Percentiles rank a stretch among this genome's conserved stretches.
Evolutionary conservation across 805 yeast genomes (phyloP).

Genomic region (Wickerhamiella cacticola): DNA sequence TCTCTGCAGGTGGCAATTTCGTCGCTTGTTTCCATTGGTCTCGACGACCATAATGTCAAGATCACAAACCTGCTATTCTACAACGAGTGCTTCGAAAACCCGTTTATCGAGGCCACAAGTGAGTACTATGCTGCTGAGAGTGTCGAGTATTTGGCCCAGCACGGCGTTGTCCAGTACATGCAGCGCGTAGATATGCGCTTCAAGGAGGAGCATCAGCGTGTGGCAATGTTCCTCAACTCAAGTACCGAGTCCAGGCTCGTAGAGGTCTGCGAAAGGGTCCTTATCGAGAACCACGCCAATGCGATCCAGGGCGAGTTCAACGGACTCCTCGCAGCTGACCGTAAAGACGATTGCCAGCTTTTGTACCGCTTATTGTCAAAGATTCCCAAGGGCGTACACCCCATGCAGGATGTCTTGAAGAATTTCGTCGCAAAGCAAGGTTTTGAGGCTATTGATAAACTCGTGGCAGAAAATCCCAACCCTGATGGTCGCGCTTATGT

Average conservation of each 20-base stretch:
- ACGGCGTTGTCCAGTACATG: constrained; percentile 85
- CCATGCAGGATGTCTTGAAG: constrained; percentile 62
- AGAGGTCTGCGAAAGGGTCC: constrained; percentile 59
- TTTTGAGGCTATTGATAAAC: constrained; percentile 44
- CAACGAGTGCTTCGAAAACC: constrained; percentile 62
- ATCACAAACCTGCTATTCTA: constrained; percentile 75
- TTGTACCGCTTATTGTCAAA: constrained; percentile 66
- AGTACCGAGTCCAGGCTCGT: constrained; percentile 70
- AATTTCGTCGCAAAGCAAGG: constrained; percentile 60
- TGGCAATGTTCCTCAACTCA: constrained; percentile 70
- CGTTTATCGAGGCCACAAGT: constrained; percentile 50
- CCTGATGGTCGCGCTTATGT: constrained; percentile 72
- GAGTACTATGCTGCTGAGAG: constrained; percentile 59
- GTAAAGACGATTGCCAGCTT: constrained; percentile 59
- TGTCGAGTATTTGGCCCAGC: constrained; percentile 47
- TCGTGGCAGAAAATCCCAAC: constrained; percentile 30
- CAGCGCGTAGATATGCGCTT: constrained; percentile 72
- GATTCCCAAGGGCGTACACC: constrained; percentile 67
- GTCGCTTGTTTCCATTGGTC: constrained; percentile 80
- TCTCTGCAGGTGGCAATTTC: constrained; percentile 62
- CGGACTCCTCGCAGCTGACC: constrained; percentile 58
- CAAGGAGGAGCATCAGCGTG: constrained; percentile 68
- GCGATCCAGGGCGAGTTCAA: constrained; percentile 67
- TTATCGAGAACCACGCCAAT: constrained; percentile 68
- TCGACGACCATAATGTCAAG: constrained; percentile 80